phyloP scores from a whole-genome alignment of 2,329 filamentous ascomycete species.

The Trichoderma polysporum region DNA sequence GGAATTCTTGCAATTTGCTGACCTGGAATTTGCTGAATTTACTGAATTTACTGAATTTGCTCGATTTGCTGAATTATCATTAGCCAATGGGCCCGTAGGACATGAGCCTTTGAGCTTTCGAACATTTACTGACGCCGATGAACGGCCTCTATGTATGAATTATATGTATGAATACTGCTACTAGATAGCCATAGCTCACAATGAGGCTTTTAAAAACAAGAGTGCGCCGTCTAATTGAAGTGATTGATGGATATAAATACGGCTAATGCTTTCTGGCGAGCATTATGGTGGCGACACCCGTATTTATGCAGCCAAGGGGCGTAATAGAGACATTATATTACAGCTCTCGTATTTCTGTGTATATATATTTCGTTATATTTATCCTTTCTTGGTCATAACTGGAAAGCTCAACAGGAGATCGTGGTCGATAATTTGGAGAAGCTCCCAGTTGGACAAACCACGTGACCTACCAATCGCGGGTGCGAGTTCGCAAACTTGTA shows the following conservation, averaged over 20 bases:
- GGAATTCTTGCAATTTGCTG: no score
- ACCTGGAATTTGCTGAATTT: background rate
- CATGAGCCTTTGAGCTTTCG: background rate
- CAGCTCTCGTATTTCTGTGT: background rate
- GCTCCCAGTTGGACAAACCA: background rate
- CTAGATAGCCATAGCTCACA: background rate
- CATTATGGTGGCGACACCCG: background rate
- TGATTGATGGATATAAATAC: no score
- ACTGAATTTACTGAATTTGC: no score
- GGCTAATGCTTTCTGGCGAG: no score
- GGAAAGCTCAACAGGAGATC: no score
- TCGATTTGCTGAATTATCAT: background rate
- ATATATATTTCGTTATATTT: background rate
- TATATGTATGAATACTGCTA: background rate
- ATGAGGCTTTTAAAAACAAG: background rate
- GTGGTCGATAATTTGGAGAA: background rate
- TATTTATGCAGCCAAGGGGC: no score
- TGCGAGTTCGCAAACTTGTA: background rate
- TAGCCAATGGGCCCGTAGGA: background rate
- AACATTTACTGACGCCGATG: background rate
- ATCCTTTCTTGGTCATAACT: background rate
- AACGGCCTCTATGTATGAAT: background rate
- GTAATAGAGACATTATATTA: no score
- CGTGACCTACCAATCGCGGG: constrained; percentile 4
- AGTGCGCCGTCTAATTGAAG: background rate